phyloP scores from a whole-genome alignment of 305 asterid species.

The Fraxinus sp. region DNA sequence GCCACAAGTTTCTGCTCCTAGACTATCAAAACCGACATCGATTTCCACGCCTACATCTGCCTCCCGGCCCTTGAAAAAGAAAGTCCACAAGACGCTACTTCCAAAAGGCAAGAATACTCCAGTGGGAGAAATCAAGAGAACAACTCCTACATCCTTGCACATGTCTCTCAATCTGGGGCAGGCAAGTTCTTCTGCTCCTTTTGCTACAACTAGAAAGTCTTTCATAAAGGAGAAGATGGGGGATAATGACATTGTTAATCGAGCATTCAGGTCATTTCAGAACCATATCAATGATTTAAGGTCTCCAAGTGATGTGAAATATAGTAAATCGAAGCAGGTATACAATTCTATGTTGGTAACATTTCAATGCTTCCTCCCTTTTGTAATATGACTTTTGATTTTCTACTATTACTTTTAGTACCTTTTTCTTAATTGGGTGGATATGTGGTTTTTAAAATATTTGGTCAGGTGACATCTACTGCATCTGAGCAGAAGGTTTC shows the following conservation, averaged over 20 bases:
- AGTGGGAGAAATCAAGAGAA: slow-evolving; percentile 42
- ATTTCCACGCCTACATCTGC: slow-evolving; percentile 34
- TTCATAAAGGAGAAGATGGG: slow-evolving; percentile 94
- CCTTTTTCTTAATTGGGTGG: background rate
- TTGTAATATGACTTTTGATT: background rate
- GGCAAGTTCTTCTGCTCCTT: slow-evolving; percentile 37
- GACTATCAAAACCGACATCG: slow-evolving; percentile 38
- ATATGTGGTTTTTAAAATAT: background rate
- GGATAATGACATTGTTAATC: slow-evolving; percentile 85
- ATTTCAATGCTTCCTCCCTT: background rate
- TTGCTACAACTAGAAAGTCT: slow-evolving; percentile 60
- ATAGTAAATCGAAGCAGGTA: slow-evolving; percentile 49
- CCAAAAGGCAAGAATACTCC: slow-evolving; percentile 39
- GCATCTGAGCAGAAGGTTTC: slow-evolving; percentile 44
- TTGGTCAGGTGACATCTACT: slow-evolving; percentile 45
- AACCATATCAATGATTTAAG: slow-evolving; percentile 44
- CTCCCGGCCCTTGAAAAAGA: slow-evolving; percentile 45
- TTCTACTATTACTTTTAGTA: background rate
- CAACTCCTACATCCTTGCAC: slow-evolving; percentile 64
- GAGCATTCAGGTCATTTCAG: slow-evolving; percentile 88
- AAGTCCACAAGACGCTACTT: slow-evolving; percentile 33
- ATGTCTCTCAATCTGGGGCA: slow-evolving; percentile 79
- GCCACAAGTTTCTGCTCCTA: slow-evolving; percentile 42
- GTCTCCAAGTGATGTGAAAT: slow-evolving; percentile 41
- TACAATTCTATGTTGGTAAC: background rate